Evolutionary conservation across 2,329 filamentous ascomycete genomes (phyloP).

Genomic region (Orbilia blumenaviensis): DNA sequence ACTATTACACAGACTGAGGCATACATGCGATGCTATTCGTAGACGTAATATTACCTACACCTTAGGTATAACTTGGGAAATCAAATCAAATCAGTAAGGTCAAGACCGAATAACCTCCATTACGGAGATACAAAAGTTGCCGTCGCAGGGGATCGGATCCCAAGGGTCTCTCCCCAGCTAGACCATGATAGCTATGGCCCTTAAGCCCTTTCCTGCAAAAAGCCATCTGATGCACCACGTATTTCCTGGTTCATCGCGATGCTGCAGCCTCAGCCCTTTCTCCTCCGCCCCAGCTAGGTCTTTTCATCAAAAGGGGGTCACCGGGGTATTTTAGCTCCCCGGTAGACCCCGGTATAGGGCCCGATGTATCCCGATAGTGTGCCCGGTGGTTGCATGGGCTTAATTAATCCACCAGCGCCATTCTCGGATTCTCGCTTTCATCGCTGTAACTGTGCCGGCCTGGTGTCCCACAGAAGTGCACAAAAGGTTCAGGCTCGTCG

Average conservation of each 20-base stretch:
- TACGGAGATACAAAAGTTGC: conserved; percentile 35
- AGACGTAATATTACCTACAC: conserved; percentile 17
- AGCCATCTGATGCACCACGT: conserved; percentile 38
- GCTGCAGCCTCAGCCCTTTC: conserved; percentile 20
- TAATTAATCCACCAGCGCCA: conserved; percentile 12
- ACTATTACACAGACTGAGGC: conserved; percentile 8
- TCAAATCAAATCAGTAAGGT: conserved; percentile 10
- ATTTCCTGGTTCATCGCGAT: conserved; percentile 38
- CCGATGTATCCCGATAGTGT: neutral
- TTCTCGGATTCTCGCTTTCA: neutral
- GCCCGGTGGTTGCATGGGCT: neutral
- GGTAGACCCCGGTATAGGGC: neutral
- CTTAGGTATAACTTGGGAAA: conserved; percentile 6
- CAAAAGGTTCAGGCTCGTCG: conserved; percentile 10
- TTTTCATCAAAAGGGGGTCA: conserved; percentile 16
- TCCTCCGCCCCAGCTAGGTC: conserved; percentile 28
- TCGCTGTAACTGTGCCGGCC: neutral
- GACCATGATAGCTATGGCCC: neutral
- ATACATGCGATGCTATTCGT: conserved; percentile 31
- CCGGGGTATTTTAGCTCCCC: neutral
- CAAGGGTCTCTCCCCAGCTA: neutral
- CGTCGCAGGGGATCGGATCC: conserved; percentile 22
- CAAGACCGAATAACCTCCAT: neutral
- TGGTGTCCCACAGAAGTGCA: conserved; percentile 11
- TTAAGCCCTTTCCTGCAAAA: conserved; percentile 6